Percentiles rank a stretch among this genome's conserved stretches.
phyloP scores from a whole-genome alignment of 345 rosid species.

The Cardamine chenopodiifolia region DNA sequence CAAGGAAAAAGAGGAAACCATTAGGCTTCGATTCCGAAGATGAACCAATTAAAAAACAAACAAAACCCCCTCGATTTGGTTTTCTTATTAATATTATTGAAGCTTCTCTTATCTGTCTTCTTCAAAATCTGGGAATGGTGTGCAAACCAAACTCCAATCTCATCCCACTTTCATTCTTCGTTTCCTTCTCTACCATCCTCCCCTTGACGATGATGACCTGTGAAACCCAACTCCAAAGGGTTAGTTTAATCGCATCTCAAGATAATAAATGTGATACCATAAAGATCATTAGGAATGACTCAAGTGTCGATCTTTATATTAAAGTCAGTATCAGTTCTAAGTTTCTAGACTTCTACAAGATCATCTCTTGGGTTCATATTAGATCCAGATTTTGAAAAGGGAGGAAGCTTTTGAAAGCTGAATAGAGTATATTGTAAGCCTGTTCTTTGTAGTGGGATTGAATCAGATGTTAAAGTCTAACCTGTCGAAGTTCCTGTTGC shows the following conservation, averaged over 20 bases:
- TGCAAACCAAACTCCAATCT: conserved; percentile 30
- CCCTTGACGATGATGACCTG: conserved; percentile 39
- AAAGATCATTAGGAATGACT: background rate
- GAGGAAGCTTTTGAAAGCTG: background rate
- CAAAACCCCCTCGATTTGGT: conserved; percentile 24
- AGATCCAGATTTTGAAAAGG: background rate
- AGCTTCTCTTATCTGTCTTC: conserved; percentile 22
- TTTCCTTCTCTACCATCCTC: conserved; percentile 31
- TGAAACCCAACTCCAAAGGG: background rate
- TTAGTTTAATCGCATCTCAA: conserved; percentile 10
- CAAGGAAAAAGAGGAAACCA: conserved; percentile 25
- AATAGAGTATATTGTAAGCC: conserved; percentile 4
- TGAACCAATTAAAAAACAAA: conserved; percentile 12
- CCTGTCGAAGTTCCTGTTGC: conserved; percentile 74
- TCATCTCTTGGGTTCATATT: conserved; percentile 13
- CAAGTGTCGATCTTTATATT: conserved; percentile 13
- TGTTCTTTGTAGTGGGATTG: conserved; percentile 6
- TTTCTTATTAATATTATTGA: conserved; percentile 26
- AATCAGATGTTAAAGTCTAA: conserved; percentile 38
- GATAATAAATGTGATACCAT: background rate
- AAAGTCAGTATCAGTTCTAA: background rate
- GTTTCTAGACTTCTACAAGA: conserved; percentile 6
- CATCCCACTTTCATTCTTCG: conserved; percentile 17
- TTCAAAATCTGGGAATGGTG: conserved; percentile 39
- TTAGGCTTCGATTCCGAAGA: conserved; percentile 33